Percentiles rank a stretch among this genome's conserved stretches.
These are phyloP conservation scores for Coccomyxa subellipsoidea DNA, from an alignment of 163 green algal species.

Conservation along the genomic window DNA sequence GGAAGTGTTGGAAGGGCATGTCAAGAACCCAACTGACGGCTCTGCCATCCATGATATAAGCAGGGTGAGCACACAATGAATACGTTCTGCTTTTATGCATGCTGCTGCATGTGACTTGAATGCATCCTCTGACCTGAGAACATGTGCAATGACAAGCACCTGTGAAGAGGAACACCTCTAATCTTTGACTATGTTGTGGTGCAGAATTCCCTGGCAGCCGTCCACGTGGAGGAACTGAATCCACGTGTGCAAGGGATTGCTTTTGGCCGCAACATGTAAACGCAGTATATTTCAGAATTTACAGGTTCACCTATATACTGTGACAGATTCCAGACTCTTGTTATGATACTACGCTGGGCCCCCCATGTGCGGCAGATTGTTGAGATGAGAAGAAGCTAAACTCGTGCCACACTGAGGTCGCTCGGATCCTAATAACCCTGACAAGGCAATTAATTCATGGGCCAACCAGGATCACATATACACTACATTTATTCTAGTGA, in stretches of 20 bases:
- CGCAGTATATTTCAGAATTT: too few relatives aligned
- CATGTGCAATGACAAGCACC: too few relatives aligned
- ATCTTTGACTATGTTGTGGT: not conserved
- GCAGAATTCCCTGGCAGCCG: not conserved
- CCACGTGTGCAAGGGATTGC: not conserved
- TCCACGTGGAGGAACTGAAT: not conserved
- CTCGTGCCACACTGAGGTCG: too few relatives aligned
- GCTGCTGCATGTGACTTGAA: not conserved
- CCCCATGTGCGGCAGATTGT: too few relatives aligned
- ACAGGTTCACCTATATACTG: too few relatives aligned
- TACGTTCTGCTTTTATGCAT: not conserved
- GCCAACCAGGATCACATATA: too few relatives aligned
- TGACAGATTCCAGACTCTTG: too few relatives aligned
- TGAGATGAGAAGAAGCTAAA: too few relatives aligned
- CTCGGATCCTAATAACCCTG: too few relatives aligned
- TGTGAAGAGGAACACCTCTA: not conserved
- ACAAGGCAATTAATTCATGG: too few relatives aligned
- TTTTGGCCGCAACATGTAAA: not conserved
- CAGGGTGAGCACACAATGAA: not conserved
- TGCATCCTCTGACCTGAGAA: not conserved
- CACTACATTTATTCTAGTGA: too few relatives aligned
- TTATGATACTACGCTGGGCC: too few relatives aligned
- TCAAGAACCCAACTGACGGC: not conserved
- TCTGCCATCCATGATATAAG: not conserved
- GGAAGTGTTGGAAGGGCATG: constrained; percentile 20